Evolutionary conservation across 371 early-diverging fungal genomes (phyloP), one percentile per base, ranked within the genome.

Genomic region (Blakeslea trispora): DNA sequence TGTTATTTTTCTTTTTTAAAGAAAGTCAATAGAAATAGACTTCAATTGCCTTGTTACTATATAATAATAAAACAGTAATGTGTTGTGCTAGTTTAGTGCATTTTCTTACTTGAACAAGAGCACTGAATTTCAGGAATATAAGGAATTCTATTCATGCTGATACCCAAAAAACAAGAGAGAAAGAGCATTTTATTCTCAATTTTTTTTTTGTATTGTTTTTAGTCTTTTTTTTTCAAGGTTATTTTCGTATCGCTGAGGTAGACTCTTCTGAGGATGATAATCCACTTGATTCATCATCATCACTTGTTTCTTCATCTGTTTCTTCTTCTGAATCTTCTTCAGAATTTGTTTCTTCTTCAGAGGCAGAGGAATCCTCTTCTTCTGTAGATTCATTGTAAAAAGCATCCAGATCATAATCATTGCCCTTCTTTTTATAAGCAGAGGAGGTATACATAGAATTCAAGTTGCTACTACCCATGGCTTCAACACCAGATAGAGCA

Each of bases 331-430:
- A 45, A 0, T 60, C 58, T 15, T 66, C 69, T 44, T 57, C 58
- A 14, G 37, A 37, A 37, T 11, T 37, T 37, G 37, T 37, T 11
- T 37, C 37, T 37, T 37, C 37, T 10, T 37, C 13, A 5, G 37
- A 53, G 19, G 45, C n/a, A 2, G 44, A 49, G 6, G 59, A 59
- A 1, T 71, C 81, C 44, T 68, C 72, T 55, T 63, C 72, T 10
- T 68, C 66, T 11, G 50, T 64, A 0, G 66, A 59, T 28, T 75
- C 76, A 45, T 85, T 74, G 45, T 84, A 78, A 37, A 86, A 86
- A 2, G 82, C 84, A 45, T 85, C 85, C 47, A 83, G 56, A 55
- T 86, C 83, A 43, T 86, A 86, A 14, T 76, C 74, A 24, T 73
- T 72, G 8, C 71, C 69, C 50, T 74, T 71, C 45, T 74, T 77